Evolutionary conservation across 139 green algal species (phyloP), one percentile per base, ranked within the genome.

Genomic region (Chlamydomonas sp.): DNA sequence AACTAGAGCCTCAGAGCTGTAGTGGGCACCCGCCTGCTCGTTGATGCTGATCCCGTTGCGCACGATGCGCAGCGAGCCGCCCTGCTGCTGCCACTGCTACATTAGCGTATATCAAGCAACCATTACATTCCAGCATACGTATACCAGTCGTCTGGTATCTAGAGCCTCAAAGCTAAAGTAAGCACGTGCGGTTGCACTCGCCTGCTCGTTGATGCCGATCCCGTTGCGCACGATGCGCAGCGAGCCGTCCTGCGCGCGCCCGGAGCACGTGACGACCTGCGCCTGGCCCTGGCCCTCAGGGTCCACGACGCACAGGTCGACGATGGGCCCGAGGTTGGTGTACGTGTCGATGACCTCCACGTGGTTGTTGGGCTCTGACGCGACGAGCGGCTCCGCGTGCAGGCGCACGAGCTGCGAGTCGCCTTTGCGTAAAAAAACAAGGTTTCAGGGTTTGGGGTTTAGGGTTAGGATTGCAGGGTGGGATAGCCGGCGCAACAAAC

Each of bases 1-100:
- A n/a, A n/a, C n/a, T n/a, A n/a, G n/a, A n/a, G n/a, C n/a, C n/a
- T n/a, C n/a, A n/a, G n/a, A n/a, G n/a, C n/a, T n/a, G n/a, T n/a
- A n/a, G n/a, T n/a, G n/a, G n/a, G n/a, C 80, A 2, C 64, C 67
- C 36, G 81, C 91, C 72, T 96, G 90, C 74, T 96, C 88, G 54
- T 93, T 88, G 74, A 99, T 92, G 68, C 95, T 93, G n/a, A 99
- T 96, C 61, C 95, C 95, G 70, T 96, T 98, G 39, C 93, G 87
- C 33, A 99, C 83, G 22, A 98, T 86, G 13, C 94, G 87, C 65
- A 99, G 83, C 3, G 76, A 90, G 48, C 92, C 92, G 39, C 93
- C 86, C 70, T 93, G 89, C 73, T 96, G n/a, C n/a, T n/a, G n/a
- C n/a, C n/a, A n/a, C 87, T n/a, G n/a, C n/a, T n/a, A n/a, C n/a